Percentiles rank a stretch among this genome's conserved stretches.
phyloP scores from a whole-genome alignment of 2,329 filamentous ascomycete species.

The Aspergillus pseudoterreus region DNA sequence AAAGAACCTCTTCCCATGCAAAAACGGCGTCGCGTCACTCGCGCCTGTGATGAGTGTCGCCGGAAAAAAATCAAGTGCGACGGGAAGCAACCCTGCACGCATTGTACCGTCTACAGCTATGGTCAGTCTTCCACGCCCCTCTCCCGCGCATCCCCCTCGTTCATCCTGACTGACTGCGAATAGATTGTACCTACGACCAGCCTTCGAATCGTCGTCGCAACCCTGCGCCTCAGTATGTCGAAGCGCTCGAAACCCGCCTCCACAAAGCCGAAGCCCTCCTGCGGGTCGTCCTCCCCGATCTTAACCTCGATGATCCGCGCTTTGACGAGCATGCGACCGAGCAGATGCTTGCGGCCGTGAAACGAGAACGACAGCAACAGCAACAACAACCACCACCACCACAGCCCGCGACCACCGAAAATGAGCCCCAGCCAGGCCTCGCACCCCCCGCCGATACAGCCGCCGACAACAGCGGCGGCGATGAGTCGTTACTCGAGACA shows the following conservation, averaged over 20 bases:
- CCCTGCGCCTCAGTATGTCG: conserved; percentile 87
- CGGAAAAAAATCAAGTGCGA: conserved; percentile 87
- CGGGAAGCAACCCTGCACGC: conserved; percentile 83
- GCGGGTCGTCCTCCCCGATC: conserved; percentile 73
- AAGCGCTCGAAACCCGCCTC: conserved; percentile 77
- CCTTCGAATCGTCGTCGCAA: conserved; percentile 88
- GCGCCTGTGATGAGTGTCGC: conserved; percentile 78
- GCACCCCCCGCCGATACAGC: conserved; percentile 14
- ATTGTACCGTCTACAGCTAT: conserved; percentile 98
- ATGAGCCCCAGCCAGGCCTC: conserved; percentile 17
- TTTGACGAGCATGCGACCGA: conserved; percentile 75
- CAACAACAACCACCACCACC: conserved; percentile 11
- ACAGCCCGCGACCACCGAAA: conserved; percentile 5
- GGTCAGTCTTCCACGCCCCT: conserved; percentile 54
- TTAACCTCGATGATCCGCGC: conserved; percentile 79
- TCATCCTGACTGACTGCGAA: background rate
- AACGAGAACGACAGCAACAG: conserved; percentile 32
- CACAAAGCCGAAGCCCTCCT: conserved; percentile 79
- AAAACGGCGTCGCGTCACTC: conserved; percentile 72
- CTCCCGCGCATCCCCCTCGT: background rate
- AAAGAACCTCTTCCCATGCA: conserved; percentile 56
- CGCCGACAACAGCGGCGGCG: conserved; percentile 42
- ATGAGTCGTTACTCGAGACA: conserved; percentile 76
- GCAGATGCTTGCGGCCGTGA: conserved; percentile 51
- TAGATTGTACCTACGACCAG: conserved; percentile 94